Evolutionary conservation across 495 filamentous ascomycete genomes (phyloP).

Genomic region (Cercophora scortea): DNA sequence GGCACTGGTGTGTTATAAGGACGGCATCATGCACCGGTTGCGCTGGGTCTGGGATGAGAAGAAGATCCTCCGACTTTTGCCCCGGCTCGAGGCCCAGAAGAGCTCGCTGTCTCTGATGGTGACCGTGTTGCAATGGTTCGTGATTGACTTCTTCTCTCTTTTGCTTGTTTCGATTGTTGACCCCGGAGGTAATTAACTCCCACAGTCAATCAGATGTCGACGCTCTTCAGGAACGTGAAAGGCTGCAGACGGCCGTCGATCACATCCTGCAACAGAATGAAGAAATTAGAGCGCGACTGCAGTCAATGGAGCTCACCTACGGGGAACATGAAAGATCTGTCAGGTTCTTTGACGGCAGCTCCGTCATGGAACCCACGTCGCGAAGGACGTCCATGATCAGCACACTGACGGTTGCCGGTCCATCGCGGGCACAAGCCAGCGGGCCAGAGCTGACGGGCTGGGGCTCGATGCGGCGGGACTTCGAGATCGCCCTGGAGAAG

Average conservation of each 20-base stretch:
- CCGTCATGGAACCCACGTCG: not conserved
- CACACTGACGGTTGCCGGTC: not conserved
- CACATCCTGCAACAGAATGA: not conserved
- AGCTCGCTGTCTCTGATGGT: not conserved
- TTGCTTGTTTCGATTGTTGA: too few species aligned
- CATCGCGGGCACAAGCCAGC: not conserved
- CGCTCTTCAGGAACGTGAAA: not conserved
- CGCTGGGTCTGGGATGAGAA: not conserved
- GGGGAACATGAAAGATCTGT: not conserved
- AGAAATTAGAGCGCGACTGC: not conserved
- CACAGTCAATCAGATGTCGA: constrained; percentile 1
- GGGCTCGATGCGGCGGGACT: not conserved
- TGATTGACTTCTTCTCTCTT: not conserved
- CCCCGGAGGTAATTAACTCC: not conserved
- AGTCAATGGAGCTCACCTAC: not conserved
- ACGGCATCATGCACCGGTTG: not conserved
- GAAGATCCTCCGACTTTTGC: constrained; percentile 1
- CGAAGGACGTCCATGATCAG: not conserved
- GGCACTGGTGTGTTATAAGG: not conserved
- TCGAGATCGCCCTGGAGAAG: not conserved
- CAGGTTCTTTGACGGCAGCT: not conserved
- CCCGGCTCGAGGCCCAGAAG: constrained; percentile 1
- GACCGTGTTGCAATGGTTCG: not conserved
- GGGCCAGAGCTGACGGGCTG: not conserved
- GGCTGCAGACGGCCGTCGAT: not conserved